Evolutionary conservation across 495 filamentous ascomycete species (phyloP), one percentile per base, ranked within the genome.

Genomic region (Pseudoneurospora amorphoporcata): DNA sequence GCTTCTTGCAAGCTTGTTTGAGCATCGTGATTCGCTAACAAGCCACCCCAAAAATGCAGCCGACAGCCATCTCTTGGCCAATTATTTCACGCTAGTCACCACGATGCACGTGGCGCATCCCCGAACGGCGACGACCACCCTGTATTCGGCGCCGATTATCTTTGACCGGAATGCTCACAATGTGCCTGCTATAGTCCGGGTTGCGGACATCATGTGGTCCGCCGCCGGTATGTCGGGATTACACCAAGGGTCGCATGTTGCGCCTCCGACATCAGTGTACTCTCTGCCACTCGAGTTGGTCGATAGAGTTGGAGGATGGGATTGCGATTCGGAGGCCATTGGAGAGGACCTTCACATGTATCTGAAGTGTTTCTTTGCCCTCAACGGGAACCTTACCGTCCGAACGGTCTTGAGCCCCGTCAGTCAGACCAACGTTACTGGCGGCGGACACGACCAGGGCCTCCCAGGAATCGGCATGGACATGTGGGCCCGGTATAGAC

Each of bases 321-420:
- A 90, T 74, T 88, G 86, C 73, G 88, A 87, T 71, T 83, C 87
- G 6, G 88, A 89, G 43, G 88, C 90, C 16, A 91, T 92, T 72
- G 90, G 90, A 68, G 90, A 92, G 77, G 90, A 92, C 75, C 80
- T 92, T 77, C 90, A 92, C 80, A 92, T 92, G 90, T 88, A 90
- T 72, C 81, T 91, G 69, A 91, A 92, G 80, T 92, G 90, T 81
- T 92, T 91, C 80, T 91, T 91, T 71, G 88, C 88, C 5, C 84
- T 90, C 2, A 88, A 87, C 39, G 89, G 90, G 10, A 88, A 90
- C 73, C 72, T 92, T 45, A 86, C 88, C 5, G 78, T 78, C 69
- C 78, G 84, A 68, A 86, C 85, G 2, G 82, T 92, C 23, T 79
- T 87, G 75, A 86, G 87, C 72, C 88, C 90, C 2, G 89, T 89